These are phyloP conservation scores for Eremothecium cymbalariae DNA, from an alignment of 1,139 yeast genomes.

Conservation along the genomic window DNA sequence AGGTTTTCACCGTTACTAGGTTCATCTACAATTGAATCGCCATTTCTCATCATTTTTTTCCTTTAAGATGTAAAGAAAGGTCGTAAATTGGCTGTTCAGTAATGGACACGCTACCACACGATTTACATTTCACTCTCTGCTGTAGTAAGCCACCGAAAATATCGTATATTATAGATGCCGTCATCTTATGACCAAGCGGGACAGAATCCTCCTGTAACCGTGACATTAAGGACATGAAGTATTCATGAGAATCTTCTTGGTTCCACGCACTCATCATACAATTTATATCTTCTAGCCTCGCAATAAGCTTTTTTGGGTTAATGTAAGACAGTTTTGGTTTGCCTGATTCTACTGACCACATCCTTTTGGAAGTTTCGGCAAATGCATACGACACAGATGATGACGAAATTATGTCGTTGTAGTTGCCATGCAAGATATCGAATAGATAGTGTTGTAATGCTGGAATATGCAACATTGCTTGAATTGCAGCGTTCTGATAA, in stretches of 20 bases:
- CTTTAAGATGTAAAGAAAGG: conserved; percentile 62
- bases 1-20: conserved; percentile 1
- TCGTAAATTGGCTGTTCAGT: conserved; percentile 94
- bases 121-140: conserved; percentile 76
- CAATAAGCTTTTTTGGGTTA: conserved; percentile 68
- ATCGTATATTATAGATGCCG: conserved; percentile 77
- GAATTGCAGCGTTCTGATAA: conserved; percentile 92
- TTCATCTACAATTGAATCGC: conserved; percentile 4
- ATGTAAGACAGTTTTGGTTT: conserved; percentile 39
- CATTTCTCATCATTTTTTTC: conserved; percentile 32
- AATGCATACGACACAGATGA: conserved; percentile 62
- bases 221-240: conserved; percentile 83
- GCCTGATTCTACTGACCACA: conserved; percentile 45
- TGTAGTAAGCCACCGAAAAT: conserved; percentile 86
- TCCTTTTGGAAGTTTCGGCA: conserved; percentile 60
- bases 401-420: conserved; percentile 39
- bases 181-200: conserved; percentile 77
- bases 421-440: conserved; percentile 50
- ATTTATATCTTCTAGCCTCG: conserved; percentile 72
- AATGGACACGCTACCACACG: conserved; percentile 71
- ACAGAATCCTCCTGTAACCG: conserved; percentile 87
- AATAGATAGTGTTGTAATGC: conserved; percentile 77
- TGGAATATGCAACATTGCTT: conserved; percentile 82
- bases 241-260: conserved; percentile 97
- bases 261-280: conserved; percentile 97